These are phyloP conservation scores for Ogataea paradorogensis DNA, from an alignment of 805 yeast genomes.

Conservation along the genomic window DNA sequence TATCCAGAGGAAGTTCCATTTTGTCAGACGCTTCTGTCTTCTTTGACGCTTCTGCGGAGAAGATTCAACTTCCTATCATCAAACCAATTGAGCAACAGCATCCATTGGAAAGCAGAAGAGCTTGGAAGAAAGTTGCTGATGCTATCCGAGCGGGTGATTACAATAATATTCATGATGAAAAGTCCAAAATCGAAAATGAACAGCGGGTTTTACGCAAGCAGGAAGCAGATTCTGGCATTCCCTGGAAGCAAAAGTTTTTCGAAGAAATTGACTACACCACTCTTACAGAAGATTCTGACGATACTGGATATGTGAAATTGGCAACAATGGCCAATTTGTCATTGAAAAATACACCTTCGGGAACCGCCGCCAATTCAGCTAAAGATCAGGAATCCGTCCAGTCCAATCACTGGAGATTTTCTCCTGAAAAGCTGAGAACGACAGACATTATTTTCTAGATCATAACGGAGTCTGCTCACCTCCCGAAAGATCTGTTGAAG, in stretches of 20 bases:
- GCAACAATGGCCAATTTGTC: slow-evolving; percentile 55
- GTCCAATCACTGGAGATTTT: slow-evolving; percentile 66
- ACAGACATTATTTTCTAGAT: slow-evolving; percentile 48
- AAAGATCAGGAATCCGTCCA: slow-evolving; percentile 54
- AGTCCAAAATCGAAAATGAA: slow-evolving; percentile 73
- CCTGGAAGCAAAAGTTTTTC: slow-evolving; percentile 87
- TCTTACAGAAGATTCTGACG: slow-evolving; percentile 33
- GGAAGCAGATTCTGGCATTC: slow-evolving; percentile 60
- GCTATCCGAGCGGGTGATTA: slow-evolving; percentile 78
- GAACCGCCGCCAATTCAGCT: slow-evolving; percentile 38
- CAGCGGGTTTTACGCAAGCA: slow-evolving; percentile 79
- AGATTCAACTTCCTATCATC: slow-evolving; percentile 59
- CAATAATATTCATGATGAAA: slow-evolving; percentile 70
- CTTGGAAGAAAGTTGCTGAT: slow-evolving; percentile 87
- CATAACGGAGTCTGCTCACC: slow-evolving; percentile 9
- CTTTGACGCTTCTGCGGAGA: slow-evolving; percentile 55
- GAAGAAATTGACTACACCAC: slow-evolving; percentile 41
- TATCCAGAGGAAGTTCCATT: slow-evolving; percentile 53
- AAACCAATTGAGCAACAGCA: slow-evolving; percentile 83
- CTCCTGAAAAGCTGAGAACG: slow-evolving; percentile 49
- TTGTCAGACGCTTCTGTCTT: slow-evolving; percentile 50
- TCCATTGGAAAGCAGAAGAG: slow-evolving; percentile 77
- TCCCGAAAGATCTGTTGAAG: slow-evolving; percentile 15
- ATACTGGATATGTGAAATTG: slow-evolving; percentile 37
- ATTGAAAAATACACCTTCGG: slow-evolving; percentile 63